Conservation (phyloP, 75 land plant genomes). For the Picea sitchensis region DNA sequence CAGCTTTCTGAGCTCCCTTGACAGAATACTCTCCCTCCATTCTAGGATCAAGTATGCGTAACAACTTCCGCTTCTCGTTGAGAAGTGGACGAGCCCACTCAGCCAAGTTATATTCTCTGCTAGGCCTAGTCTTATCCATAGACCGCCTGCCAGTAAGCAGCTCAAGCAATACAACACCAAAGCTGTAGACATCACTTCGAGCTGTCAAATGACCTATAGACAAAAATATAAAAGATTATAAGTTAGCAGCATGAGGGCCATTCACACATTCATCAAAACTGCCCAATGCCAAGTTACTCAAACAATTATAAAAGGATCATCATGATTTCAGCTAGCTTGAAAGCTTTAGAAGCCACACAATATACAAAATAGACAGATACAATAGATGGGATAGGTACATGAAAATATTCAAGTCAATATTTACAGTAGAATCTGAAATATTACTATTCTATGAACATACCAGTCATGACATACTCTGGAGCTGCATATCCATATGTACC, state of each 20-base stretch:
- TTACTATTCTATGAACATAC: neutral
- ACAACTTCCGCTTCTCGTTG: slow-evolving; percentile 17
- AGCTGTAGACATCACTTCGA: slow-evolving; percentile 50
- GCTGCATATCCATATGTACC: slow-evolving; percentile 15
- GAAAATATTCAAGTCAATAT: neutral
- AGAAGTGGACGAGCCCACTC: slow-evolving; percentile 38
- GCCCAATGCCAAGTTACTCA: neutral
- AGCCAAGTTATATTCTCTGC: slow-evolving; percentile 34
- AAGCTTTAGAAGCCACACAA: neutral
- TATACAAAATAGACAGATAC: neutral
- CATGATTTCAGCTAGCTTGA: neutral
- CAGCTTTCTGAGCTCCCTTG: slow-evolving; percentile 26
- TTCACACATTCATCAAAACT: neutral
- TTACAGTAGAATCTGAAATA: neutral
- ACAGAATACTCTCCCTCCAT: slow-evolving; percentile 29
- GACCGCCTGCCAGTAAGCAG: slow-evolving; percentile 36
- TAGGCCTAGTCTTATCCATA: slow-evolving; percentile 40
- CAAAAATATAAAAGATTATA: neutral
- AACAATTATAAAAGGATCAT: neutral
- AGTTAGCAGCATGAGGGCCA: neutral
- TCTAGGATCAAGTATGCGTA: slow-evolving; percentile 29
- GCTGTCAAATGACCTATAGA: slow-evolving; percentile 42
- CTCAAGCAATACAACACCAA: slow-evolving; percentile 47
- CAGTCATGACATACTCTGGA: slow-evolving; percentile 8
- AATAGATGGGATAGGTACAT: neutral